Conservation (phyloP, 768 basidiomycete species). For the Hydnum rufescens region DNA sequence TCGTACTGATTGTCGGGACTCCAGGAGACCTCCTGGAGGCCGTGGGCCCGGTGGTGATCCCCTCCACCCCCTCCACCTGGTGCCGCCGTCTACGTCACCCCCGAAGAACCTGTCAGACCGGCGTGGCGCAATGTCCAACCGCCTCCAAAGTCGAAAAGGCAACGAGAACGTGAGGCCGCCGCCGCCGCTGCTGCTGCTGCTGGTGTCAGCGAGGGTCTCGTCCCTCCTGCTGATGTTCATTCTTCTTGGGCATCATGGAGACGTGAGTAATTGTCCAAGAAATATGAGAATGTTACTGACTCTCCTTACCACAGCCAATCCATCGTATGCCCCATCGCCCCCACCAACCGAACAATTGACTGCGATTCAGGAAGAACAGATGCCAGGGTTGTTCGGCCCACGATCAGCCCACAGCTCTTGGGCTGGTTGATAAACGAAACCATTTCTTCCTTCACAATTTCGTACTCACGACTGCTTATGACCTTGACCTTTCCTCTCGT, state of each 20-base stretch:
- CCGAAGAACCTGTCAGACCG: constrained; percentile 23
- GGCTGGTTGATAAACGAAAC: too few species aligned
- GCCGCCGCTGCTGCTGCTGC: constrained; percentile 20
- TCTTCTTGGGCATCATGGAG: constrained; percentile 26
- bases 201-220: too few species aligned
- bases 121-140: constrained; percentile 27
- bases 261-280: constrained; percentile 16
- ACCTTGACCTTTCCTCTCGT: too few species aligned
- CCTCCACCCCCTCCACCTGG: not conserved
- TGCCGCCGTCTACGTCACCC: constrained; percentile 17
- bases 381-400: constrained; percentile 58
- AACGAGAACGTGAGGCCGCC: constrained; percentile 22
- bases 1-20: not conserved
- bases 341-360: constrained; percentile 30
- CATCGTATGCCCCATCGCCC: constrained; percentile 35
- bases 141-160: constrained; percentile 32
- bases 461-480: too few species aligned
- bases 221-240: constrained; percentile 2
- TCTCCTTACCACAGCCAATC: constrained; percentile 31
- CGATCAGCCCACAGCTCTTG: constrained; percentile 21
- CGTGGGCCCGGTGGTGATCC: constrained; percentile 1
- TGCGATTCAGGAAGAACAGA: constrained; percentile 28
- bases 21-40: constrained; percentile 5
- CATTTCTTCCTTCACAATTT: too few species aligned
- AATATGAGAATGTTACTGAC: constrained; percentile 4